Evolutionary conservation across 257 asterid species (phyloP), one percentile per base, ranked within the genome.

Genomic region (Penstemon barbatus): DNA sequence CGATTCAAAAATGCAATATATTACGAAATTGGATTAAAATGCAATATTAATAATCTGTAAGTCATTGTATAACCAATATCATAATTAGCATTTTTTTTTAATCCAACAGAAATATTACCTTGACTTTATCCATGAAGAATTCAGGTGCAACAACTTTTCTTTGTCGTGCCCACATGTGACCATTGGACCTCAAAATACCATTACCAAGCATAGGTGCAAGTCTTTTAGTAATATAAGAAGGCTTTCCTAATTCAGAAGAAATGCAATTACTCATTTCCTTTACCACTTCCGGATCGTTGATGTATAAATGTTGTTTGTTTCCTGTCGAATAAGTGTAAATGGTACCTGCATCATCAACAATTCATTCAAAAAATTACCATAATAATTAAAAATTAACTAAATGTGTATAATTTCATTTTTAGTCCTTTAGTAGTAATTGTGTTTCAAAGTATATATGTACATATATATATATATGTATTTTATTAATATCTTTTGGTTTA

Each of bases 171-270:
- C 97, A 91, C 13, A 80, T 5, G 15, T 74, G 86, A 10, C 93
- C 97, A 55, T 91, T 91, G 68, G 97, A 88, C 74, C 97, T 88
- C 75, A 91, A 69, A 49, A 88, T 80, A 11, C 97, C 97, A 81
- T 85, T 88, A 13, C 97, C 97, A 74, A 91, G 97, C 89, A 91
- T 76, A 1, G 97, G 97, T n/a, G 92, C 87, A 7, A 88, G 95
- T 69, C 95, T 81, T 72, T 88, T 91, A 3, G 93, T 88, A 63
- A 91, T 84, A 33, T 91, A 85, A 4, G 87, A 78, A 70, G 96
- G 95, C 80, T 91, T 91, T 15, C 97, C 97, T 57, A 91, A 78
- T 39, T 74, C 82, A 49, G 74, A 72, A 40, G 82, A 75, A 4
- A 51, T 57, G 45, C 84, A 82, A 5, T 81, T 86, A 75, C 82